Evolutionary conservation across 2,329 filamentous ascomycete genomes (phyloP).

Genomic region (Ophiostoma sp.): DNA sequence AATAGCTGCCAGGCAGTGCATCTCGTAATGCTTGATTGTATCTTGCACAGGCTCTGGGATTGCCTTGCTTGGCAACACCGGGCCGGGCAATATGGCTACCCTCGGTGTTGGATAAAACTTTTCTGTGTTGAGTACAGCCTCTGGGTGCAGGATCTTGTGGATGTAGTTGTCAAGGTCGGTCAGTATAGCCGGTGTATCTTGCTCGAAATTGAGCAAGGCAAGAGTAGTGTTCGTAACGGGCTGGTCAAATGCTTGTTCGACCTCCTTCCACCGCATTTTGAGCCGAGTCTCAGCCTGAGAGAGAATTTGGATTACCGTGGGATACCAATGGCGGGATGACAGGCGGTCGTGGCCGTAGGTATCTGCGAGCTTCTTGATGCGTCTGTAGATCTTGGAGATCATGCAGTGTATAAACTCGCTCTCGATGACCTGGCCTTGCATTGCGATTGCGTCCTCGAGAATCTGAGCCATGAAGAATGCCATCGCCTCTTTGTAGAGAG

Average conservation of each 20-base stretch:
- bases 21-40: neutral
- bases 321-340: neutral
- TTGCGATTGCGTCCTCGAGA: conserved; percentile 27
- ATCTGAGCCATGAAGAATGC: conserved; percentile 40
- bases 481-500: conserved; percentile 50
- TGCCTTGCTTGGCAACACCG: neutral
- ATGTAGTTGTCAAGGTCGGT: conserved; percentile 10
- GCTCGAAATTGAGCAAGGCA: neutral
- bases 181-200: neutral
- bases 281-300: conserved; percentile 32
- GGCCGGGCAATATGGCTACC: neutral
- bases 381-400: conserved; percentile 39
- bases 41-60: neutral
- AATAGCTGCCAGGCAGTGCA: conserved; percentile 36
- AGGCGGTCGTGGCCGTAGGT: neutral
- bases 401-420: conserved; percentile 37
- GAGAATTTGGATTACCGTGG: neutral
- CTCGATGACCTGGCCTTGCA: neutral
- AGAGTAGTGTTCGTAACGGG: neutral
- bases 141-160: neutral
- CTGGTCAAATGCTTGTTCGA: neutral
- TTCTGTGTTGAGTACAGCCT: too few species aligned
- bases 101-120: neutral
- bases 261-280: neutral
- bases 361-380: conserved; percentile 10